Conservation (phyloP, 345 rosid genomes). For the Gossypium stocksii region DNA sequence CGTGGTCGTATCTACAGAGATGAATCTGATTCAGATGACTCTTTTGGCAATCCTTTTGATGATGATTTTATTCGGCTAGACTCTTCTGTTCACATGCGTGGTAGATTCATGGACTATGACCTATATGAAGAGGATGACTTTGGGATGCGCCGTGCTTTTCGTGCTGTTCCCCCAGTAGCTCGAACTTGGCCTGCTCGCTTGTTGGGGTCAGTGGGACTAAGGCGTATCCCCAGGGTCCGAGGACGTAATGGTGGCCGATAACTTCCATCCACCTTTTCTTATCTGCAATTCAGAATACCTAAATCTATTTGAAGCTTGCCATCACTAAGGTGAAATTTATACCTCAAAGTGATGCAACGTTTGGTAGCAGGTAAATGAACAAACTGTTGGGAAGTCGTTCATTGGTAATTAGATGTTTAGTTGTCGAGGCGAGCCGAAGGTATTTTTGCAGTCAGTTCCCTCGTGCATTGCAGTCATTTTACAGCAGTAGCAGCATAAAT, state of each 20-base stretch:
- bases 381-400: neutral
- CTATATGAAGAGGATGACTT: conserved; percentile 38
- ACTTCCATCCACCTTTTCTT: neutral
- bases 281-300: too few species aligned
- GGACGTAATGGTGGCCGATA: neutral
- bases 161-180: conserved; percentile 32
- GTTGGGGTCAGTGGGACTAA: neutral
- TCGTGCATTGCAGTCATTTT: neutral
- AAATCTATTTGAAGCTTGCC: too few species aligned
- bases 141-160: conserved; percentile 23
- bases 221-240: neutral
- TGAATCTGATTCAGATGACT: conserved; percentile 53
- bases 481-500: neutral
- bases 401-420: neutral
- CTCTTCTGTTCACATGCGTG: conserved; percentile 24
- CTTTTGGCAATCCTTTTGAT: conserved; percentile 41
- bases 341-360: neutral
- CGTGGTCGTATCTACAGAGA: conserved; percentile 12
- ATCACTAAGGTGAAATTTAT: neutral
- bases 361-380: neutral
- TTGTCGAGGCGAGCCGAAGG: neutral
- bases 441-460: neutral
- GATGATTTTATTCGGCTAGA: conserved; percentile 34
- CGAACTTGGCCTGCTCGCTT: conserved; percentile 18
- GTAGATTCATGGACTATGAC: conserved; percentile 34